Evolutionary conservation across 176 grass and related monocot genomes (phyloP), one percentile per base, ranked within the genome.

Genomic region (Olyra latifolia): DNA sequence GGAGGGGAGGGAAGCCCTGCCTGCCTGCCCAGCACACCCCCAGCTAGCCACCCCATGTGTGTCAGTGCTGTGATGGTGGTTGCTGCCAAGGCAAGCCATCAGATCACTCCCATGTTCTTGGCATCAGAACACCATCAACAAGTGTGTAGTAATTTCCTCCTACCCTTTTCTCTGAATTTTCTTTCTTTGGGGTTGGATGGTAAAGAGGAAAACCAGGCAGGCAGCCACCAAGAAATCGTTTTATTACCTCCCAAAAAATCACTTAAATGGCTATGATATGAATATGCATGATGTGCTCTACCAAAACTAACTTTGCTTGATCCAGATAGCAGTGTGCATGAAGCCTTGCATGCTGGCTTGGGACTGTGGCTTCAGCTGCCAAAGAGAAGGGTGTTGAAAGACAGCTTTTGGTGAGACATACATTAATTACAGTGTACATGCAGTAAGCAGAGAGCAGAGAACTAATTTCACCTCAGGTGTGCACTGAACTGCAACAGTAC

Each of bases 41-140:
- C 20, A 42, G n/a, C 75, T 39, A 56, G 64, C 47, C 32, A 35
- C 32, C 32, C 71, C 77, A 89, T 76, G 82, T 70, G 87, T 85
- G 77, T 75, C 69, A 42, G 52, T 39, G n/a, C 42, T 44, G 68
- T 74, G 40, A 49, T 89, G 72, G 81, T 87, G 54, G 75, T 94
- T 91, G 82, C 91, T 88, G 91, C 50, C 85, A 94, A 83, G 85
- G 82, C 88, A 91, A 94, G 91, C 35, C 84, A 94, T 87, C 88
- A 93, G 88, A 45, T 46, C 59, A 82, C 60, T 84, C 77, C 88
- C 88, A 94, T 91, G 88, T 91, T 94, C 82, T 86, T 83, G 71
- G 78, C 69, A 86, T 60, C 84, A 88, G 68, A 77, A 71, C 87
- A 24, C 58, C 62, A 70, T 87, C 85, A 80, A 54, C 32, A 40